A percentile compares a stretch with the other conserved stretches of the same genome.
phyloP scores from a whole-genome alignment of 768 basidiomycete genomes.

The Hortiboletus flavorubellus region DNA sequence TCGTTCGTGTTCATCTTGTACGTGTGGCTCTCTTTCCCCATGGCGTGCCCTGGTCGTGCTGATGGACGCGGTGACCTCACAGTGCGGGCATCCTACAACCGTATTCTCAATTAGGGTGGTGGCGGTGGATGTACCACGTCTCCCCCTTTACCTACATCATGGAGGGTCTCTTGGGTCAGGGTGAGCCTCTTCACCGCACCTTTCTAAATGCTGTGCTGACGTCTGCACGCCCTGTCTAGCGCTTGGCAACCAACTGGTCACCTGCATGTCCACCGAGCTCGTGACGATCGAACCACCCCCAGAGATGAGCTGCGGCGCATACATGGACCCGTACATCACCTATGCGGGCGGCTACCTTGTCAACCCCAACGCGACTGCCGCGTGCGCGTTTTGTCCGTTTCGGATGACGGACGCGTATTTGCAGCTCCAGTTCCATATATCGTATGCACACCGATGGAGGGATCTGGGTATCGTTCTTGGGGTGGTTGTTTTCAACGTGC shows the following conservation, averaged over 20 bases:
- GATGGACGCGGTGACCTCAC: not conserved
- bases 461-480: conserved; percentile 9
- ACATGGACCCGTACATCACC: conserved; percentile 48
- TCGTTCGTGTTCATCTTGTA: conserved; percentile 43
- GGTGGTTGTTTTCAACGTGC: conserved; percentile 43
- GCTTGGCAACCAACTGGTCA: conserved; percentile 40
- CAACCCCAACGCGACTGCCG: conserved; percentile 49
- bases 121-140: conserved; percentile 38
- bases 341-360: conserved; percentile 53
- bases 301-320: conserved; percentile 51
- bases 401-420: conserved; percentile 42
- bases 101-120: conserved; percentile 33
- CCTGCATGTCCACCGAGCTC: conserved; percentile 52
- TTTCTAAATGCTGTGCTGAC: not conserved
- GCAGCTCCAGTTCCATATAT: not conserved
- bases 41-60: not conserved
- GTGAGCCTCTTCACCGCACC: not conserved
- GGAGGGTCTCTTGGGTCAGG: conserved; percentile 38
- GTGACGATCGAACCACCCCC: conserved; percentile 50
- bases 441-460: conserved; percentile 8
- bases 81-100: conserved; percentile 51
- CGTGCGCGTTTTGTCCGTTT: conserved; percentile 56
- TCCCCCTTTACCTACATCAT: conserved; percentile 54
- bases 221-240: conserved; percentile 20
- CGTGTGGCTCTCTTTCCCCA: conserved; percentile 7